Evolutionary conservation across 176 grass and related monocot species (phyloP).

Genomic region (Oryza longistaminata): DNA sequence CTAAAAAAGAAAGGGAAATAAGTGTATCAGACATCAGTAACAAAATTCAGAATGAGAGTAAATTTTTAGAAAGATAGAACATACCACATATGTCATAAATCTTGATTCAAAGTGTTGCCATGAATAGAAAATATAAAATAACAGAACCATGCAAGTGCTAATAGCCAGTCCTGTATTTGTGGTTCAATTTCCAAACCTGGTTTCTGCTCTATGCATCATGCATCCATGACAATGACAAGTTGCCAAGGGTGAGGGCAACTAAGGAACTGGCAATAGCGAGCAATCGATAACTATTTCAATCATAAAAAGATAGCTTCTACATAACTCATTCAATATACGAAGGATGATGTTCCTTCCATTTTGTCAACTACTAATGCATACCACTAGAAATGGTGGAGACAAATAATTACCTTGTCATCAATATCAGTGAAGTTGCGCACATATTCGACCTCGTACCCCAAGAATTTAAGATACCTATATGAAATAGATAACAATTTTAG

Average conservation of each 20-base stretch:
- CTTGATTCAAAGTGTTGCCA: neutral
- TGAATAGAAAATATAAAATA: conserved; percentile 7
- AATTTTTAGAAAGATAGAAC: neutral
- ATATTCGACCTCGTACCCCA: conserved; percentile 85
- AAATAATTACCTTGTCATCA: conserved; percentile 79
- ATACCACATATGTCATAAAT: neutral
- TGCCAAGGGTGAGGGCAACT: neutral
- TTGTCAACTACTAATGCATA: conserved; percentile 12
- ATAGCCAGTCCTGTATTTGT: neutral
- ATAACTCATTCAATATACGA: neutral
- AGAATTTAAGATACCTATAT: conserved; percentile 72
- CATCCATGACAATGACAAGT: neutral
- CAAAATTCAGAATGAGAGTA: neutral
- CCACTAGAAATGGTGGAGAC: neutral
- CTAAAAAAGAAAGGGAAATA: conserved; percentile 20
- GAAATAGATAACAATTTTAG: conserved; percentile 16
- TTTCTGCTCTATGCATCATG: neutral
- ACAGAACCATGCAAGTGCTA: neutral
- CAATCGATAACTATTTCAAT: neutral
- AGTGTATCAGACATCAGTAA: neutral
- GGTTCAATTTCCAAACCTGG: neutral
- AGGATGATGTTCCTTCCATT: neutral
- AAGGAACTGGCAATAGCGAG: neutral
- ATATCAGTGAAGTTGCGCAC: conserved; percentile 97
- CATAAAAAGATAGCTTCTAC: neutral